Evolutionary conservation across 805 yeast genomes (phyloP), one percentile per base, ranked within the genome.

Genomic region (Sugiyamaella valdiviana): DNA sequence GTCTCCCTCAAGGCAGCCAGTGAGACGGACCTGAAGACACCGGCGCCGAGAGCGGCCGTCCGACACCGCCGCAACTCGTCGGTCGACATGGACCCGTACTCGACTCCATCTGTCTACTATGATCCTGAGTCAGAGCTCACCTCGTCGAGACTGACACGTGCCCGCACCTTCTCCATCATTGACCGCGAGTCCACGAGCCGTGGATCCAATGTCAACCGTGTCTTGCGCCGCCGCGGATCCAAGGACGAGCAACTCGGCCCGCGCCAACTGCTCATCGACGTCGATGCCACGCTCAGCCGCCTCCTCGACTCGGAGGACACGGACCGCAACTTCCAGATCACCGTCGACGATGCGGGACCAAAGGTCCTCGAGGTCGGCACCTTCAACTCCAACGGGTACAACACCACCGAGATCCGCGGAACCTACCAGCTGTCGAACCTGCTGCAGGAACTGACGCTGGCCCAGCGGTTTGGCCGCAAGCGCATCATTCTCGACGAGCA

Each of bases 371-470:
- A 78, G 57, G 70, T 86, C 12, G 93, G 93, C 6, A 87, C 97
- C 2, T 87, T 82, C 35, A 85, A 85, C 61, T 87, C 95, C 2
- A 79, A 81, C 58, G 97, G 96, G 1, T 86, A 68, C 67, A 81
- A 78, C 36, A 82, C 78, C 56, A 76, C 77, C 47, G 85, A 82
- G 51, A 75, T 89, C 48, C 70, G 95, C 51, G 97, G 97, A 2
- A 89, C 96, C 0, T 89, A 89, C 61, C 85, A 85, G 90, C 68
- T 89, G 43, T 82, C 93, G 0, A 90, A 90, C 64, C 67, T 90
- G 36, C 72, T 89, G 48, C 96, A 89, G 68, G 97, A 89, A 65
- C 72, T 89, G 55, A 87, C 96, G 0, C 80, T 88, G 52, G 96
- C 96, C 12, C 79, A 85, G 61, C 71, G 84, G 49, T 77, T 81